A percentile compares a stretch with the other conserved stretches of the same genome.
Evolutionary conservation across 163 green algal species (phyloP).

Genomic region (Scenedesmus sp.): DNA sequence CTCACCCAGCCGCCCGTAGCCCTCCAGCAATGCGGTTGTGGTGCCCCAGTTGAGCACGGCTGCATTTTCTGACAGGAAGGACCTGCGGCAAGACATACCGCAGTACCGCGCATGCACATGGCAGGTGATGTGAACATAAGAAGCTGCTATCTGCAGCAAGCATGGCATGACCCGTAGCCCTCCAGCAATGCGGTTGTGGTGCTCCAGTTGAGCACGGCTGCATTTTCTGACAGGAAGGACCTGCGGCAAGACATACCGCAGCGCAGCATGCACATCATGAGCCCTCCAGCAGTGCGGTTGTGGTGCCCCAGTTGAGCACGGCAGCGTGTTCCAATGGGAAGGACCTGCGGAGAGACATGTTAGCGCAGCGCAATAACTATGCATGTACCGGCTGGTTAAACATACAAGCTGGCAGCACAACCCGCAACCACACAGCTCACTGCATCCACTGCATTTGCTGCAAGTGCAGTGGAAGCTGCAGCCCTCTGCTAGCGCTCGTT

Average conservation of each 20-base stretch:
- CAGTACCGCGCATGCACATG: background rate
- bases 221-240: constrained; percentile 73
- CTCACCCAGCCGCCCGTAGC: constrained; percentile 88
- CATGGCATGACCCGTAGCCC: constrained; percentile 68
- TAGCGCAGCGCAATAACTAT: too few relatives aligned
- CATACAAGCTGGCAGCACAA: too few relatives aligned
- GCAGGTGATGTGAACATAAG: background rate
- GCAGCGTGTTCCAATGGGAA: constrained; percentile 76
- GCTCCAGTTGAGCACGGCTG: constrained; percentile 80
- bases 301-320: constrained; percentile 80
- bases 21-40: constrained; percentile 83
- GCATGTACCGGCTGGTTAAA: too few relatives aligned
- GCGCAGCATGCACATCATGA: too few relatives aligned
- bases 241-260: background rate
- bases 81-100: background rate
- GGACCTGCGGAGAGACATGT: background rate
- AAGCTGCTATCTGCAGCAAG: background rate
- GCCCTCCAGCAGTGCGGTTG: constrained; percentile 72
- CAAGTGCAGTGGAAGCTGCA: too few relatives aligned
- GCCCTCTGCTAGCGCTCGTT: background rate
- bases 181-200: constrained; percentile 76
- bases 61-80: constrained; percentile 74
- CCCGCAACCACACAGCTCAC: too few relatives aligned
- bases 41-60: constrained; percentile 84
- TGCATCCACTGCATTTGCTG: too few relatives aligned